These are phyloP conservation scores for Oryza punctata DNA, from an alignment of 176 grass and related monocot species.

Conservation along the genomic window DNA sequence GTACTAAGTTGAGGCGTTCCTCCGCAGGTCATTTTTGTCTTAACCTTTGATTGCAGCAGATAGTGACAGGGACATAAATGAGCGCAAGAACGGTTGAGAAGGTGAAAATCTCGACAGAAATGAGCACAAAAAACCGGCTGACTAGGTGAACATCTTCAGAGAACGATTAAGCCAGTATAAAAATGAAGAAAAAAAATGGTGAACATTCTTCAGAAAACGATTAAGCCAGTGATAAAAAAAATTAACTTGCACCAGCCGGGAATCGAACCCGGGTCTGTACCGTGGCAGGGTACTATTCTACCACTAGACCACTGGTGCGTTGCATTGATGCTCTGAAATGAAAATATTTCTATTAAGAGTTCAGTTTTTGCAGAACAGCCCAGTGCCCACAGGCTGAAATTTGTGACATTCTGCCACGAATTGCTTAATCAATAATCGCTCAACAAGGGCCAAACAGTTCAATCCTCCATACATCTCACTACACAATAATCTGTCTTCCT, in stretches of 20 bases:
- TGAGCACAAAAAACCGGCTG: too few relatives aligned
- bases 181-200: background rate
- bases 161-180: too few relatives aligned
- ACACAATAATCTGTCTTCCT: background rate
- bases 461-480: too few relatives aligned
- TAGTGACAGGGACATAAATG: background rate
- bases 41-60: too few relatives aligned
- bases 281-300: conserved; percentile 86
- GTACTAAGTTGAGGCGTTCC: background rate
- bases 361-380: too few relatives aligned
- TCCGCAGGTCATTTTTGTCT: background rate
- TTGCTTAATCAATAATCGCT: too few relatives aligned
- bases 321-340: rapidly evolving
- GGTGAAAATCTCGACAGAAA: too few relatives aligned
- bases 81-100: background rate
- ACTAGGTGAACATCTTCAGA: too few relatives aligned
- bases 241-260: conserved; percentile 37
- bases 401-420: background rate
- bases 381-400: background rate
- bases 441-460: background rate
- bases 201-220: too few relatives aligned
- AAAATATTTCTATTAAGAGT: too few relatives aligned
- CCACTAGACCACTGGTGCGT: conserved; percentile 71
- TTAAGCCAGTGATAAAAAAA: background rate
- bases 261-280: conserved; percentile 71